Evolutionary conservation across 2,329 filamentous ascomycete genomes (phyloP).

Genomic region (Raffaelea ambrosiae): DNA sequence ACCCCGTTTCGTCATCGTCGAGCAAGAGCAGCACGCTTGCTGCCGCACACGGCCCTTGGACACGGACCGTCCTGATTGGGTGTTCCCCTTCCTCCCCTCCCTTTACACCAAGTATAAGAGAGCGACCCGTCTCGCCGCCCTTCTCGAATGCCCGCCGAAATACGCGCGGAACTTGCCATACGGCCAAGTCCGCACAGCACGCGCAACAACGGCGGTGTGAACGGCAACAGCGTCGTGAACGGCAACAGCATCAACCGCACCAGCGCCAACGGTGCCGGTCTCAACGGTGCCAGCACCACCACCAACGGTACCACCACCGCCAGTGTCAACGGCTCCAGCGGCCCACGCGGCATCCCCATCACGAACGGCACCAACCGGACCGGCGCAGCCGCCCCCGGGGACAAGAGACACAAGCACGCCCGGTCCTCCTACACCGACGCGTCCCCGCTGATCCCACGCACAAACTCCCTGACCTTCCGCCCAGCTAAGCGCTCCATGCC

Average conservation of each 20-base stretch:
- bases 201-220: background rate
- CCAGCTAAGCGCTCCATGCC: slow-evolving; percentile 51
- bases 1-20: no score
- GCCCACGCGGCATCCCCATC: no score
- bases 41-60: no score
- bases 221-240: background rate
- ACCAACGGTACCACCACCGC: no score
- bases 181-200: slow-evolving; percentile 13
- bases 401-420: slow-evolving; percentile 48
- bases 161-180: slow-evolving; percentile 16
- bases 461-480: slow-evolving; percentile 53
- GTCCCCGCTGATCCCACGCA: slow-evolving; percentile 46
- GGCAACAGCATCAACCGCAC: background rate
- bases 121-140: background rate
- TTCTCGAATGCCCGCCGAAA: slow-evolving; percentile 13
- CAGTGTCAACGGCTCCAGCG: background rate
- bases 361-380: background rate
- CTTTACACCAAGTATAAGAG: slow-evolving; percentile 1
- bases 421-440: slow-evolving; percentile 53
- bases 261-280: no score
- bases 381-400: slow-evolving; percentile 10
- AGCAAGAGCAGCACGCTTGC: no score
- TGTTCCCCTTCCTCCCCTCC: no score
- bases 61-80: no score
- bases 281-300: no score